These are phyloP conservation scores for Podila epicladia DNA, from an alignment of 192 early-diverging fungal species.

Conservation along the genomic window DNA sequence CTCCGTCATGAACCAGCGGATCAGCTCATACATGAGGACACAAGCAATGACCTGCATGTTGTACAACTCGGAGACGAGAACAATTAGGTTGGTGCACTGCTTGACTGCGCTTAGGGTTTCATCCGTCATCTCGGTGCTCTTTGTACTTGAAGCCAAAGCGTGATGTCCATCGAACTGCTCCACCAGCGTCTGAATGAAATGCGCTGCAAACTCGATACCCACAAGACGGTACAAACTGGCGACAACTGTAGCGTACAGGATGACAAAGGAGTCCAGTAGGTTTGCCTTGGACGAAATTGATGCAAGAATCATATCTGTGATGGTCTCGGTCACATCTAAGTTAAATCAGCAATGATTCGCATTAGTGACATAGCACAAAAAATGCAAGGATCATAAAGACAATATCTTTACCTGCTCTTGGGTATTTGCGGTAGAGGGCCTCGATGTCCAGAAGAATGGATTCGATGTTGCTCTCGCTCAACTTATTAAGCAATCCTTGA, in stretches of 20 bases:
- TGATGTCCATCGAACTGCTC: conserved; percentile 76
- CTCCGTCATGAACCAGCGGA: conserved; percentile 73
- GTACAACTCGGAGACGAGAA: conserved; percentile 86
- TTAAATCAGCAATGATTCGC: no score
- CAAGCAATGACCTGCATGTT: conserved; percentile 90
- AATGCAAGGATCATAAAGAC: conserved; percentile 4
- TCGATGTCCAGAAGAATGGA: conserved; percentile 85
- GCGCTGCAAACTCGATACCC: conserved; percentile 87
- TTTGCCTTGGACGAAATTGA: conserved; percentile 86
- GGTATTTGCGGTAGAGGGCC: conserved; percentile 75
- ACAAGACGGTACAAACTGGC: conserved; percentile 81
- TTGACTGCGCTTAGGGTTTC: conserved; percentile 63
- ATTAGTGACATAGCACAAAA: not conserved
- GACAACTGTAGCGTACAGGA: conserved; percentile 89
- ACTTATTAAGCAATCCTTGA: conserved; percentile 89
- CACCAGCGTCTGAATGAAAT: conserved; percentile 79
- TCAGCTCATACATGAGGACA: conserved; percentile 88
- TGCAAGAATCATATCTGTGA: conserved; percentile 79
- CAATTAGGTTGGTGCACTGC: conserved; percentile 83
- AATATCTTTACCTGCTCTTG: conserved; percentile 65
- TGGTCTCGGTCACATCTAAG: conserved; percentile 86
- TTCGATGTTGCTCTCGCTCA: conserved; percentile 94
- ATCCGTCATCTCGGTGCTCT: conserved; percentile 52
- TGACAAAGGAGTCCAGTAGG: conserved; percentile 91
- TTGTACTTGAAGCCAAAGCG: conserved; percentile 52